Evolutionary conservation across 495 filamentous ascomycete species (phyloP).

Genomic region (Hapsidospora chrysogenum): DNA sequence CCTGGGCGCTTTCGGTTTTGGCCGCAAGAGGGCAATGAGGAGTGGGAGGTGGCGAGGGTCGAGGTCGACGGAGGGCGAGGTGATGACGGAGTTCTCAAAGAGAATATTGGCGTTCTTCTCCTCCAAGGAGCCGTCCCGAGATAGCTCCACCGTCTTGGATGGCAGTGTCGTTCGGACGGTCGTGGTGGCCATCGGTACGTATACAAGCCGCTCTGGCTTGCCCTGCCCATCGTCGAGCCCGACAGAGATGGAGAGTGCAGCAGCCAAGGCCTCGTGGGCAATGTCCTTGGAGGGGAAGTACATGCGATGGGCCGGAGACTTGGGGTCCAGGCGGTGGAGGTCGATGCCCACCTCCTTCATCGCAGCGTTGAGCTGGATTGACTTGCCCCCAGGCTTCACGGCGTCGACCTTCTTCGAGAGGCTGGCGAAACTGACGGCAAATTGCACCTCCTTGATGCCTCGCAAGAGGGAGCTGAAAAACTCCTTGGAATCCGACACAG

Average conservation of each 20-base stretch:
- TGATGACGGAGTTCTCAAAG: conserved; percentile 89
- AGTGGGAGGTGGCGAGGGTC: conserved; percentile 85
- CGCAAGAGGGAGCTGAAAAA: conserved; percentile 79
- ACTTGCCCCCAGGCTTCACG: conserved; percentile 43
- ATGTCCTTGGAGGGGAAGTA: conserved; percentile 90
- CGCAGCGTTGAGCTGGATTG: conserved; percentile 67
- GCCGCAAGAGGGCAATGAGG: conserved; percentile 54
- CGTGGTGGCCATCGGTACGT: conserved; percentile 95
- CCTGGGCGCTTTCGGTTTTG: conserved; percentile 33
- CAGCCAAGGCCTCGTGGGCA: conserved; percentile 86
- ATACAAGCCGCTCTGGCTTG: conserved; percentile 72
- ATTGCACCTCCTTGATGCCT: conserved; percentile 90
- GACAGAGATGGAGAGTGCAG: conserved; percentile 80
- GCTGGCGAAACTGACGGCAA: conserved; percentile 84
- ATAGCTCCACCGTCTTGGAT: conserved; percentile 78
- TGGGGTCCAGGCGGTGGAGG: conserved; percentile 80
- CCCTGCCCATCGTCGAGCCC: conserved; percentile 78
- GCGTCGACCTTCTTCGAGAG: conserved; percentile 60
- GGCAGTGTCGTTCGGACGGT: conserved; percentile 90
- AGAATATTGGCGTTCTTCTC: conserved; percentile 93
- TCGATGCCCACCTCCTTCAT: conserved; percentile 96
- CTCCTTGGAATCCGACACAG: conserved; percentile 84
- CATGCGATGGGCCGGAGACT: conserved; percentile 93
- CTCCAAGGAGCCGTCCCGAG: conserved; percentile 53
- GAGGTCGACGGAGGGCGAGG: conserved; percentile 89